A percentile compares a stretch with the other conserved stretches of the same genome.
Conservation (phyloP, 2,329 filamentous ascomycete species). For the Chrysosphaeria jannelii region DNA sequence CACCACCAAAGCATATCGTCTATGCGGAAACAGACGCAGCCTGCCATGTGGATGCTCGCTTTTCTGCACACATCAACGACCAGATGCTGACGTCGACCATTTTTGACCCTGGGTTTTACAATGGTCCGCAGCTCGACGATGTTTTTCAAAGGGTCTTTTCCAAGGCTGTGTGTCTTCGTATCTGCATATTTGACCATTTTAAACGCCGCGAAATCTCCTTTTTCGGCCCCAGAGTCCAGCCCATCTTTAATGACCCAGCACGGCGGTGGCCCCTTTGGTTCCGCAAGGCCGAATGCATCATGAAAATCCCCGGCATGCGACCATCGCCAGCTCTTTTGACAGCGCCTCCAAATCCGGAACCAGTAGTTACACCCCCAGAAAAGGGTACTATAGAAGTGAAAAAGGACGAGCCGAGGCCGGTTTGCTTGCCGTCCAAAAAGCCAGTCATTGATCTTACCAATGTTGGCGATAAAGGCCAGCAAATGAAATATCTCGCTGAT, state of each 20-base stretch:
- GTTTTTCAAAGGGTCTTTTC: conserved; percentile 5
- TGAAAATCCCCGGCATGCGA: no score
- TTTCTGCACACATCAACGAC: conserved; percentile 7
- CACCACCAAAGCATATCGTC: conserved; percentile 5
- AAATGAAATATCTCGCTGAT: no score
- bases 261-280: conserved; percentile 3
- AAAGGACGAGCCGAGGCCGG: no score
- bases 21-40: conserved; percentile 6
- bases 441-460: no score
- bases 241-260: conserved; percentile 4
- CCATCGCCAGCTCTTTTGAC: no score
- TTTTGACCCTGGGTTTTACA: conserved; percentile 6
- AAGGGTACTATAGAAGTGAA: no score
- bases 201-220: conserved; percentile 3
- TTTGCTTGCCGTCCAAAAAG: no score
- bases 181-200: conserved; percentile 5
- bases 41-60: conserved; percentile 6
- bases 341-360: no score
- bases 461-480: no score
- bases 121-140: neutral
- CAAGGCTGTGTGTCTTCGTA: conserved; percentile 6
- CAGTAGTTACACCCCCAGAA: no score
- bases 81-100: conserved; percentile 7
- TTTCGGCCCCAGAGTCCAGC: conserved; percentile 5
- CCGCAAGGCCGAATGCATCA: no score